phyloP scores from a whole-genome alignment of 306 rosid species.

The Quercus ilex region DNA sequence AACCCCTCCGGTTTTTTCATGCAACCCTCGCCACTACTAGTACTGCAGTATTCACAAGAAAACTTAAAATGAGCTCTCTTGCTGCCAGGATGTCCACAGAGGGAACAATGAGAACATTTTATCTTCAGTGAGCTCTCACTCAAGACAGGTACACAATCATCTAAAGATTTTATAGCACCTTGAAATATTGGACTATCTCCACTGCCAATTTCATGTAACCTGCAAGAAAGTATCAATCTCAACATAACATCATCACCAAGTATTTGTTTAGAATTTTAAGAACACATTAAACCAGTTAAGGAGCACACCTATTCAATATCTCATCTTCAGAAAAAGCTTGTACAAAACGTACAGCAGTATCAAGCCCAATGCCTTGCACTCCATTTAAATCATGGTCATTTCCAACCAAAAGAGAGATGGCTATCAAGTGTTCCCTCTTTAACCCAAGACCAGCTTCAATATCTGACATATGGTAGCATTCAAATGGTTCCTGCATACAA shows the following conservation, averaged over 20 bases:
- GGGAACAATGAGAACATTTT: slow-evolving; percentile 73
- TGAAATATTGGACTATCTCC: slow-evolving; percentile 39
- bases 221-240: slow-evolving; percentile 24
- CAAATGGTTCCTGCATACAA: slow-evolving; percentile 80
- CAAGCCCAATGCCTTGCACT: slow-evolving; percentile 81
- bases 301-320: slow-evolving; percentile 60
- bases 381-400: slow-evolving; percentile 81
- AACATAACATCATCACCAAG: background rate
- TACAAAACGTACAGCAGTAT: slow-evolving; percentile 73
- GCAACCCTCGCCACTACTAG: slow-evolving; percentile 53
- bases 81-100: slow-evolving; percentile 96
- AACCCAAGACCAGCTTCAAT: slow-evolving; percentile 85
- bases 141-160: slow-evolving; percentile 28
- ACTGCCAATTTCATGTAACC: slow-evolving; percentile 71
- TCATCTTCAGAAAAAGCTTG: slow-evolving; percentile 69
- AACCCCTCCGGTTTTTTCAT: slow-evolving; percentile 63
- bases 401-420: slow-evolving; percentile 83
- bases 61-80: slow-evolving; percentile 56
- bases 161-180: slow-evolving; percentile 26
- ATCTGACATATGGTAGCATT: slow-evolving; percentile 82
- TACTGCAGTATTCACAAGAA: slow-evolving; percentile 56
- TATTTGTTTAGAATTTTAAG: background rate
- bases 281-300: background rate
- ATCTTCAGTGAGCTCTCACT: slow-evolving; percentile 37
- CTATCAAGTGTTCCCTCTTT: slow-evolving; percentile 84